Evolutionary conservation across 2,329 filamentous ascomycete genomes (phyloP), one percentile per base, ranked within the genome.

Genomic region (Monosporascus sp.): DNA sequence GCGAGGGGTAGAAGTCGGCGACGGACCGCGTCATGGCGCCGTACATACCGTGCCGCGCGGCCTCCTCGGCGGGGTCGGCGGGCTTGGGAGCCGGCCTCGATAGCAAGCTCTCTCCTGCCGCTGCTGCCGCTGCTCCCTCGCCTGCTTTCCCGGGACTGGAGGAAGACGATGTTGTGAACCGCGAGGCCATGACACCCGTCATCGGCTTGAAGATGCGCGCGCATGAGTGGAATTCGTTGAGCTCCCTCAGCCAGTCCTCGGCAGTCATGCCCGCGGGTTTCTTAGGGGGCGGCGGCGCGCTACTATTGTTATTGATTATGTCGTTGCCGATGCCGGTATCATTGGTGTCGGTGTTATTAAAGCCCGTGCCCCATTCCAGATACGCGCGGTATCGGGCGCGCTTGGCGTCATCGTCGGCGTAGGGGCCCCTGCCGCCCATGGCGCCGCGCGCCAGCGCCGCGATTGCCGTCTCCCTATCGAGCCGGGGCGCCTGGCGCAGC

Each of bases 1-100:
- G 79, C 1, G 87, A 86, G 1, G 94, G 94, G 61, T 85, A 86
- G 69, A 96, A 97, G 5, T 85, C 81, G 7, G 82, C 69, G 0
- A 79, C 76, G 22, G 79, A 83, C 56, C 94, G 79, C 3, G 94
- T 99, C 83, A 97, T 81, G 15, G 84, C 80, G 1, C 94, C 94
- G 70, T 92, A 97, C 91, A 97, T 96, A 53, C 90, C 91, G 66
- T 97, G 75, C 63, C 81, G 89, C 7, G 94, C 94, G 1, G 94
- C 94, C 61, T 90, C 86, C 65, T 92, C 88, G 11, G 90, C 90
- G 0, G 92, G 87, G 63, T 96, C 88, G 56, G 84, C 78, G 3
- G 79, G 77, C 61, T 86, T 90, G 24, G 73, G 14, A 20, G 41
- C n/a, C 14, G 41, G 68, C 8, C 71, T 61, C 0, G 76, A 75